Evolutionary conservation across 2,329 filamentous ascomycete species (phyloP), one percentile per base, ranked within the genome.

Genomic region (Metarhizium humberi): DNA sequence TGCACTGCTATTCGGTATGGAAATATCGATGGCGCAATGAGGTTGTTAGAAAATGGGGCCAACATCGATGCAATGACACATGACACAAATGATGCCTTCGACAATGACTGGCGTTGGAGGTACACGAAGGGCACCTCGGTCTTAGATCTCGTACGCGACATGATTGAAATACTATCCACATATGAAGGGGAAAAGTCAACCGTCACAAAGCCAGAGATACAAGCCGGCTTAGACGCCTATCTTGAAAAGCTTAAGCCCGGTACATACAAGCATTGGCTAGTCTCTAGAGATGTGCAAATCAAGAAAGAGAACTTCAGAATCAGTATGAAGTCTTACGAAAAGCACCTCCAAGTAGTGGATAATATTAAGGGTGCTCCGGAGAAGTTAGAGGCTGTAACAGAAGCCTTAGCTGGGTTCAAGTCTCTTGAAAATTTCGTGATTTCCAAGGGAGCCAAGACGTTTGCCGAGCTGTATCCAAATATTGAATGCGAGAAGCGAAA

Each of bases 381-480:
- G 65, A 90, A 88, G 67, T 71, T 73, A 51, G 71, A 72, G 6
- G 80, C 79, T 0, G 76, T 90, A 18, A 59, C 74, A 10, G 69
- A 75, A 7, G 64, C 80, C 14, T 70, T 85, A 14, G 59, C 64
- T 0, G 74, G 79, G 1, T 78, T 86, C 42, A 73, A 84, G 60
- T 64, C 71, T 20, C 68, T 90, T 1, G 80, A 87, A 62, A 63
- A 71, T 2, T 62, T 67, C 2, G 69, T 92, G 20, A 46, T 85
- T 2, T 67, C 70, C 4, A 81, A 76, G 56, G 83, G 80, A 0
- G 88, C 79, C 2, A 90, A 90, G 68, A 78, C 79, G 0, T 91
- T 88, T 64, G 64, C 69, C 13, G 80, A 91, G 50, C 69, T 90
- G 6, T 69, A 87, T 66, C 86, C 86, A 0, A 71, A 81, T 1